phyloP scores from a whole-genome alignment of 208 protist genomes.

The Angomonas ambiguus region DNA sequence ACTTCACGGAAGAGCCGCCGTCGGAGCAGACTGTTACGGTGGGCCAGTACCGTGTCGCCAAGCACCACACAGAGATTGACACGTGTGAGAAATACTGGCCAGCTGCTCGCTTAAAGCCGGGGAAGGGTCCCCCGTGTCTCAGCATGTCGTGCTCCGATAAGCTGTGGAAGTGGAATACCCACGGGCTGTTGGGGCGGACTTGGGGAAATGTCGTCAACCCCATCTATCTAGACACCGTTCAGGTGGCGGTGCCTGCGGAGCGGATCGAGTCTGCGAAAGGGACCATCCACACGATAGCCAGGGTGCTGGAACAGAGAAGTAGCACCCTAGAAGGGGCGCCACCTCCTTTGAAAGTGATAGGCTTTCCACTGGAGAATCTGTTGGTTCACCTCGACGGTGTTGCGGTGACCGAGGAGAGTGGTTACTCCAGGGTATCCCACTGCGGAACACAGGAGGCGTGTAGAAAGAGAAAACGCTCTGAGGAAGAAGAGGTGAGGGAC shows the following conservation, averaged over 20 bases:
- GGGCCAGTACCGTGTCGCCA: constrained; percentile 32
- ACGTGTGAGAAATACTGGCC: constrained; percentile 14
- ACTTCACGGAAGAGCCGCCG: background rate
- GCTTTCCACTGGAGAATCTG: background rate
- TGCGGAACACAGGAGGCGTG: background rate
- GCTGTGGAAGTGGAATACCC: constrained; percentile 65
- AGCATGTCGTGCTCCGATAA: constrained; percentile 92
- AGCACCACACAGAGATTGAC: constrained; percentile 40
- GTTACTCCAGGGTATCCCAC: background rate
- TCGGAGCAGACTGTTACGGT: constrained; percentile 11
- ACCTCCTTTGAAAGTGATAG: background rate
- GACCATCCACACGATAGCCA: background rate
- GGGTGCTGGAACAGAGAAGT: background rate
- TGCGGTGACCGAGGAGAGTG: background rate
- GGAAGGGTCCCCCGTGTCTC: constrained; percentile 64
- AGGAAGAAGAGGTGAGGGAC: background rate
- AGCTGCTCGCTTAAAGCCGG: constrained; percentile 76
- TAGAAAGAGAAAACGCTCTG: background rate
- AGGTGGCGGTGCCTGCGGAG: constrained; percentile 17
- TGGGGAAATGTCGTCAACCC: constrained; percentile 28
- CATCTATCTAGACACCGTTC: constrained; percentile 36
- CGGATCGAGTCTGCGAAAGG: background rate
- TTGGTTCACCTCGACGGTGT: background rate
- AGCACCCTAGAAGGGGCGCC: background rate
- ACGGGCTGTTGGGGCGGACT: constrained; percentile 67